Conservation (phyloP, 2,329 filamentous ascomycete species). For the Cryphonectria nitschkei region DNA sequence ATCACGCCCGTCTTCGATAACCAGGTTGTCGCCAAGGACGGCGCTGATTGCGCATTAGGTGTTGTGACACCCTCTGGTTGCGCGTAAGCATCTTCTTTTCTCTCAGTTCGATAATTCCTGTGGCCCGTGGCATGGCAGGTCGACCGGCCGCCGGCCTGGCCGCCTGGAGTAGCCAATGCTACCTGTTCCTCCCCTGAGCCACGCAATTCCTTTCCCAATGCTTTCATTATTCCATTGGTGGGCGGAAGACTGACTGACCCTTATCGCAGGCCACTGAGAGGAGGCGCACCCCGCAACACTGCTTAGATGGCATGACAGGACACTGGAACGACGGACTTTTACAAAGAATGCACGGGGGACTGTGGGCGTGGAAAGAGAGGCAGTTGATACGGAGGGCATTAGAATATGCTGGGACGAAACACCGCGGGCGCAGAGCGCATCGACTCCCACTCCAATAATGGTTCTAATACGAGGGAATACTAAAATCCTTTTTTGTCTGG, state of each 20-base stretch:
- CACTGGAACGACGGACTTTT: neutral
- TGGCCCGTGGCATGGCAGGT: neutral
- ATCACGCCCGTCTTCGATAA: constrained; percentile 56
- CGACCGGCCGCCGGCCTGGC: neutral
- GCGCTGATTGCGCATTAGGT: constrained; percentile 60
- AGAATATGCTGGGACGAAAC: neutral
- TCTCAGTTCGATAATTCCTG: neutral
- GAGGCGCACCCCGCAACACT: constrained; percentile 25
- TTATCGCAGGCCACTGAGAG: constrained; percentile 19
- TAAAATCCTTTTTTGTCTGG: neutral
- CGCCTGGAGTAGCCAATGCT: neutral
- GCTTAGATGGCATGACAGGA: neutral
- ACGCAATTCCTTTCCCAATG: neutral
- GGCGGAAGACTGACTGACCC: neutral
- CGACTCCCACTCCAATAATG: constrained; percentile 17
- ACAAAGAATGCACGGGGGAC: neutral
- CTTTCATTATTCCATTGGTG: neutral
- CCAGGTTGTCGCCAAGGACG: constrained; percentile 53
- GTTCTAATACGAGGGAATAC: constrained; percentile 9
- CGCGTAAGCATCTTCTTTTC: constrained; percentile 49
- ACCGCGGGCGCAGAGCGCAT: neutral
- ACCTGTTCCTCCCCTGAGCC: neutral
- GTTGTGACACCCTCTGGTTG: constrained; percentile 60
- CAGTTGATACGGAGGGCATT: neutral
- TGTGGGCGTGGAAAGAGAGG: neutral